A percentile compares a stretch with the other conserved stretches of the same genome.
Conservation (phyloP, 2,329 filamentous ascomycete species). For the Trichophyton benhamiae region DNA sequence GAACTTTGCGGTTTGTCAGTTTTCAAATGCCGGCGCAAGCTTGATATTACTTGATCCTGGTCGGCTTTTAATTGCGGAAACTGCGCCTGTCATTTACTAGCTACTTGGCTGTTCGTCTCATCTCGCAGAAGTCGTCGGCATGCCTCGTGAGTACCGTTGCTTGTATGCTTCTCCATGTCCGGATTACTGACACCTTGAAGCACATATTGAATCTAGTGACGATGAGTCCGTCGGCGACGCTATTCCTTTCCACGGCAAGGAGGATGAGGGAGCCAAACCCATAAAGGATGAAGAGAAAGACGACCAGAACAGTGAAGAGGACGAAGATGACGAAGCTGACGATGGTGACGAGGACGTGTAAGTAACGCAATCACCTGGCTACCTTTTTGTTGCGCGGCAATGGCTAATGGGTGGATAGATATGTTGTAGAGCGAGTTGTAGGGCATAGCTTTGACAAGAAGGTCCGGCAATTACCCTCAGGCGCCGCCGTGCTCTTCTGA, state of each 20-base stretch:
- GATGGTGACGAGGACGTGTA: conserved; percentile 28
- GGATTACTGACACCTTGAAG: conserved; percentile 6
- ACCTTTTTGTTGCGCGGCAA: conserved; percentile 1
- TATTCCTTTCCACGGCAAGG: conserved; percentile 25
- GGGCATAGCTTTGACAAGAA: conserved; percentile 27
- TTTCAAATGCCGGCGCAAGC: not conserved
- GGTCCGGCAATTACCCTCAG: conserved; percentile 17
- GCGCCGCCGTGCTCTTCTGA: not conserved
- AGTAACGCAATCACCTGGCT: conserved; percentile 12
- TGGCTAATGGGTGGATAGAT: conserved; percentile 19
- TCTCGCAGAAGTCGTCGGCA: conserved; percentile 11
- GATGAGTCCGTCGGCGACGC: conserved; percentile 27
- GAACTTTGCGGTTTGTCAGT: not conserved
- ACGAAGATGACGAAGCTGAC: conserved; percentile 13
- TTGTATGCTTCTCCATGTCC: not conserved
- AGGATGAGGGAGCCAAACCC: conserved; percentile 10
- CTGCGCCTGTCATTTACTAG: not conserved
- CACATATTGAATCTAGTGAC: conserved; percentile 11
- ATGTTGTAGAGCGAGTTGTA: conserved; percentile 30
- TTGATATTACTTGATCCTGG: not conserved
- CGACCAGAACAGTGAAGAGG: conserved; percentile 14
- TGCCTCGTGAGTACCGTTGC: conserved; percentile 30
- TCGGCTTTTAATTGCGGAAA: not conserved
- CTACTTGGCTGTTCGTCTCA: not conserved
- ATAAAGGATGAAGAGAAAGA: conserved; percentile 15